These are phyloP conservation scores for Penicillium diatomitis DNA, from an alignment of 495 filamentous ascomycete genomes.

Conservation along the genomic window DNA sequence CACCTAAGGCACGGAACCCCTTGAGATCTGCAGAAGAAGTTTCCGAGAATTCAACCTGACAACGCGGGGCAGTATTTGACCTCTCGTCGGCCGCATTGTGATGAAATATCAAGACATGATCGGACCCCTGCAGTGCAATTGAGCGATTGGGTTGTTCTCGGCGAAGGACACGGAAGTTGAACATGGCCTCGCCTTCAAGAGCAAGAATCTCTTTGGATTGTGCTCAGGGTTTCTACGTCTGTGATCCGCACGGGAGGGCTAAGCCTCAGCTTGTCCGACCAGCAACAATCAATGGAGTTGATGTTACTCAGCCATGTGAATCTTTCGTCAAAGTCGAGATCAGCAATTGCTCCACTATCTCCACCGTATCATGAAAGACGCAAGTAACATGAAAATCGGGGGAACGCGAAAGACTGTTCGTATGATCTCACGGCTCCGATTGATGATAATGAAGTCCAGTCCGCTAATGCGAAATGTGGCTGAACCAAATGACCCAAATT, in stretches of 20 bases:
- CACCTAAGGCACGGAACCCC: slow-evolving; percentile 64
- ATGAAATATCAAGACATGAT: slow-evolving; percentile 75
- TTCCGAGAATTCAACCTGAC: slow-evolving; percentile 78
- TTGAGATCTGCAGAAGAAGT: slow-evolving; percentile 55
- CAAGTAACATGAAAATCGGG: background rate
- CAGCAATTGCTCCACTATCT: too few species aligned
- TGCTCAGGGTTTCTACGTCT: background rate
- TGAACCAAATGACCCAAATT: too few species aligned
- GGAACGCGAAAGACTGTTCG: background rate
- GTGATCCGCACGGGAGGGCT: slow-evolving; percentile 2
- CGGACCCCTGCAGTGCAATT: slow-evolving; percentile 69
- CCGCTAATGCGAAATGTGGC: background rate
- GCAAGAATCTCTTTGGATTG: background rate
- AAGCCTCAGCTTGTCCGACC: slow-evolving; percentile 1
- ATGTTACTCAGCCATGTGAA: background rate
- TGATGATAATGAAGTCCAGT: background rate
- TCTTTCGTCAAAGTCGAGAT: too few species aligned
- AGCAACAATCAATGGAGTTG: background rate
- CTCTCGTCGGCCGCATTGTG: slow-evolving; percentile 50
- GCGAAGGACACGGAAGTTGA: slow-evolving; percentile 31
- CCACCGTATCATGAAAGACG: too few species aligned
- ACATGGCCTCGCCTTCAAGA: slow-evolving; percentile 18
- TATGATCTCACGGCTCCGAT: background rate
- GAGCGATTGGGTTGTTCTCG: slow-evolving; percentile 71
- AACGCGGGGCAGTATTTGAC: slow-evolving; percentile 49